Evolutionary conservation across 2,329 filamentous ascomycete species (phyloP).

Genomic region (Penicillium brasilianum): DNA sequence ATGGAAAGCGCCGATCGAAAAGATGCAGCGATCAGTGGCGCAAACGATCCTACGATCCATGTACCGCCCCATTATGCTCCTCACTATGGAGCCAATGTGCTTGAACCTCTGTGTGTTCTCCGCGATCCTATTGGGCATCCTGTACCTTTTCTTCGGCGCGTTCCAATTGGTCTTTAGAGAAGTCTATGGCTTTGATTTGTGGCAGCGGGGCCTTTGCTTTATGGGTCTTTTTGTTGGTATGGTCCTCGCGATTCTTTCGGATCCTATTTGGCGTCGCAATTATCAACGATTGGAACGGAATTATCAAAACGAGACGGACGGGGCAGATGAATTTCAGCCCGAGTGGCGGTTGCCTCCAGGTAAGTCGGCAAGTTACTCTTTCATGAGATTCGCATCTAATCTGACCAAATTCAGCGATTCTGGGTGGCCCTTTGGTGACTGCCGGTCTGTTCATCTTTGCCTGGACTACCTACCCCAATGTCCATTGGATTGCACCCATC

Average conservation of each 20-base stretch:
- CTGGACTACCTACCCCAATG: conserved; percentile 74
- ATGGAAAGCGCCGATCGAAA: conserved; percentile 80
- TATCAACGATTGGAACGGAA: conserved; percentile 50
- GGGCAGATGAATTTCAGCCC: conserved; percentile 68
- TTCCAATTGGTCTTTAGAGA: conserved; percentile 79
- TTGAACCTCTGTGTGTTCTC: conserved; percentile 80
- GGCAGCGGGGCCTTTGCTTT: conserved; percentile 81
- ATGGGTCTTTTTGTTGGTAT: conserved; percentile 59
- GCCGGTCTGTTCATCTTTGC: conserved; percentile 86
- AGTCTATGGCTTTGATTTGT: conserved; percentile 76
- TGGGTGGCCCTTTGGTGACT: conserved; percentile 77
- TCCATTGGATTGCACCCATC: conserved; percentile 79
- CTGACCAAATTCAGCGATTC: conserved; percentile 55
- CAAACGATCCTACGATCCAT: conserved; percentile 63
- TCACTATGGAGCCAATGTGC: conserved; percentile 84
- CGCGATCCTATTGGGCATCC: conserved; percentile 81
- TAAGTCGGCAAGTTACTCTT: conserved; percentile 36
- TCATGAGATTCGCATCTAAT: conserved; percentile 13
- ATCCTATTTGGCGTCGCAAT: conserved; percentile 54
- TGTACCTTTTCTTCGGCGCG: conserved; percentile 91
- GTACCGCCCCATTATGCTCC: conserved; percentile 74
- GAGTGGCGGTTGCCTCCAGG: conserved; percentile 81
- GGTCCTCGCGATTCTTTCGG: conserved; percentile 50
- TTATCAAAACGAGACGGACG: conserved; percentile 40
- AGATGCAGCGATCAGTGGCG: conserved; percentile 68